phyloP scores from a whole-genome alignment of 768 basidiomycete genomes.

The Psilocybe cyanescens region DNA sequence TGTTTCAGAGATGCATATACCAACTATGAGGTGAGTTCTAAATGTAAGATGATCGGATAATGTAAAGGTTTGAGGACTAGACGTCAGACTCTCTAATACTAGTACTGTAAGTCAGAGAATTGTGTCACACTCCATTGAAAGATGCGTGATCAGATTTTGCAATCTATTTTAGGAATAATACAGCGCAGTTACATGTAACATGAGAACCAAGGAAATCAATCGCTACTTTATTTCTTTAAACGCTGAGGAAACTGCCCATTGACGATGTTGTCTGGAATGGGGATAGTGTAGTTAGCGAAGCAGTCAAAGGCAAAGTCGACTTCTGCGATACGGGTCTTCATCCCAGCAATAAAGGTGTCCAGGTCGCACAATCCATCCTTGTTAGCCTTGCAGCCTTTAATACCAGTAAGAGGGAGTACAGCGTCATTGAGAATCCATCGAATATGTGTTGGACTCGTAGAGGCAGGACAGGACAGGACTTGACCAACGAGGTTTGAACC shows the following conservation, averaged over 20 bases:
- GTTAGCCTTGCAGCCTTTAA: slow-evolving; percentile 60
- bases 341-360: slow-evolving; percentile 57
- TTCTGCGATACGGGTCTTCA: slow-evolving; percentile 56
- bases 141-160: background rate
- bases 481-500: slow-evolving; percentile 45
- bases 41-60: background rate
- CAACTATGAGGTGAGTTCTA: background rate
- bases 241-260: slow-evolving; percentile 35
- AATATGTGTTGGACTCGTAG: slow-evolving; percentile 45
- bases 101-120: background rate
- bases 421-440: slow-evolving; percentile 78
- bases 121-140: background rate
- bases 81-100: too few species aligned
- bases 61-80: too few species aligned
- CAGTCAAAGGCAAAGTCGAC: slow-evolving; percentile 72
- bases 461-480: slow-evolving; percentile 44
- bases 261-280: slow-evolving; percentile 40
- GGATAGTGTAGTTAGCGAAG: slow-evolving; percentile 49
- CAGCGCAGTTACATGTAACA: background rate
- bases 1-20: background rate
- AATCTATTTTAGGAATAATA: slow-evolving; percentile 2
- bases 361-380: slow-evolving; percentile 67
- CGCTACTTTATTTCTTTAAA: slow-evolving; percentile 13
- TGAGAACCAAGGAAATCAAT: background rate
- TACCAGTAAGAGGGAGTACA: slow-evolving; percentile 66